Evolutionary conservation across 805 yeast genomes (phyloP).

Genomic region (Torulaspora delbrueckii): DNA sequence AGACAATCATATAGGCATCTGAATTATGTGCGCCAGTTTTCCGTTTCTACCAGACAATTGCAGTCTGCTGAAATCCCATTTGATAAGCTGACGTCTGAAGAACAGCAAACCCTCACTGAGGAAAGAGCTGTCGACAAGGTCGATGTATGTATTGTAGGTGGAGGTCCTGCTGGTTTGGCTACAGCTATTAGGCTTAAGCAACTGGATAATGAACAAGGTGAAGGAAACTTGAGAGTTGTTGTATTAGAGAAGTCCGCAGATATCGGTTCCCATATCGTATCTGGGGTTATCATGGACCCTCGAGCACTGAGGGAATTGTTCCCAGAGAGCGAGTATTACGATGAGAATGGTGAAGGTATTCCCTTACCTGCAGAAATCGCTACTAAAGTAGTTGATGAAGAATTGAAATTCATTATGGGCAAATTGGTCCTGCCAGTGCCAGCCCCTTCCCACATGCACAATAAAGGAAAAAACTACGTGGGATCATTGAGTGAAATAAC

Average conservation of each 20-base stretch:
- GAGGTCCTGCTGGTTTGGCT: constrained; percentile 96
- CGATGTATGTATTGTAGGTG: constrained; percentile 95
- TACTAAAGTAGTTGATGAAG: constrained; percentile 71
- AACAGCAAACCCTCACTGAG: constrained; percentile 45
- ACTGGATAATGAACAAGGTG: constrained; percentile 59
- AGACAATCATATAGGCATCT: neutral
- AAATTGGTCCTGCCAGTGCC: constrained; percentile 68
- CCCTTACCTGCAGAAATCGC: constrained; percentile 73
- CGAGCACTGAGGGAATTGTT: constrained; percentile 78
- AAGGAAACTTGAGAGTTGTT: constrained; percentile 73
- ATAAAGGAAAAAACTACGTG: constrained; percentile 75
- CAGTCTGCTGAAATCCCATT: constrained; percentile 12
- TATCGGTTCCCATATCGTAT: constrained; percentile 85
- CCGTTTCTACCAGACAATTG: neutral
- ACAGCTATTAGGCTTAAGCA: constrained; percentile 89
- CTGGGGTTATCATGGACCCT: constrained; percentile 95
- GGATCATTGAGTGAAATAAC: constrained; percentile 79
- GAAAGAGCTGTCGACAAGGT: constrained; percentile 81
- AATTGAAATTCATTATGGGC: constrained; percentile 63
- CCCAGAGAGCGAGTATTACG: constrained; percentile 56
- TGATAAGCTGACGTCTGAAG: constrained; percentile 38
- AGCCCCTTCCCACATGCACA: constrained; percentile 87
- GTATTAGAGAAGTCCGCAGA: constrained; percentile 90
- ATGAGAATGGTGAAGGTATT: constrained; percentile 51
- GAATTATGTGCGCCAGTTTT: constrained; percentile 1